Percentiles rank a stretch among this genome's conserved stretches.
phyloP scores from a whole-genome alignment of 768 basidiomycete species.

The Cubamyces lactineus region DNA sequence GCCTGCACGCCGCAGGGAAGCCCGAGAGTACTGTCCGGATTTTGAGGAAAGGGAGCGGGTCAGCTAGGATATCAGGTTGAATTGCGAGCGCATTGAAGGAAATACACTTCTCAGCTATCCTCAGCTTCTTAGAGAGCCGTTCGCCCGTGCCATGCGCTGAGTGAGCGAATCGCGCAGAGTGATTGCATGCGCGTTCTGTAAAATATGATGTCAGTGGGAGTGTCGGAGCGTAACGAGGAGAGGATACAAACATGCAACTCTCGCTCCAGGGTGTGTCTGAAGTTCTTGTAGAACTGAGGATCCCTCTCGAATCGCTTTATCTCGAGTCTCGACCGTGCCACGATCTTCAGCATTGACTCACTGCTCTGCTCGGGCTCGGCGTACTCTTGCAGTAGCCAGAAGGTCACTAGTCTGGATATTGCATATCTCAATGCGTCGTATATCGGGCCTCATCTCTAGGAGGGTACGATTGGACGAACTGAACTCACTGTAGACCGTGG shows the following conservation, averaged over 20 bases:
- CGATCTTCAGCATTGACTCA: too few relatives aligned
- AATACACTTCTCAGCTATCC: conserved; percentile 60
- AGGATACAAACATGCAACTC: conserved; percentile 49
- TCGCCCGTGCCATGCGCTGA: conserved; percentile 41
- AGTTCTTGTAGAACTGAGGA: conserved; percentile 48
- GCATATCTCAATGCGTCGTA: too few relatives aligned
- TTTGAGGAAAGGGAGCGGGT: neutral
- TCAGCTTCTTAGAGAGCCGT: conserved; percentile 57
- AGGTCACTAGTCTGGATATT: too few relatives aligned
- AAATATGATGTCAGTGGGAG: neutral
- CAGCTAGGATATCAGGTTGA: too few relatives aligned
- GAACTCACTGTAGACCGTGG: too few relatives aligned
- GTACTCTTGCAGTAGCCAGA: too few relatives aligned
- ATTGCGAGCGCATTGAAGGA: neutral
- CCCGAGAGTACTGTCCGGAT: conserved; percentile 53
- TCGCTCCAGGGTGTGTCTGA: conserved; percentile 51
- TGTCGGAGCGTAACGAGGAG: neutral
- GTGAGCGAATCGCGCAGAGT: conserved; percentile 46
- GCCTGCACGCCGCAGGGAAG: conserved; percentile 60
- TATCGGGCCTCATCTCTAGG: too few relatives aligned
- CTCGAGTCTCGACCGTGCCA: too few relatives aligned
- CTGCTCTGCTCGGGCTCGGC: too few relatives aligned
- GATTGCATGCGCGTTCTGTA: conserved; percentile 42
- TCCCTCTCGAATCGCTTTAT: conserved; percentile 49
- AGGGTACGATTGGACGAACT: too few relatives aligned